phyloP scores from a whole-genome alignment of 441 rosid genomes.

The Codiaeum variegatum region DNA sequence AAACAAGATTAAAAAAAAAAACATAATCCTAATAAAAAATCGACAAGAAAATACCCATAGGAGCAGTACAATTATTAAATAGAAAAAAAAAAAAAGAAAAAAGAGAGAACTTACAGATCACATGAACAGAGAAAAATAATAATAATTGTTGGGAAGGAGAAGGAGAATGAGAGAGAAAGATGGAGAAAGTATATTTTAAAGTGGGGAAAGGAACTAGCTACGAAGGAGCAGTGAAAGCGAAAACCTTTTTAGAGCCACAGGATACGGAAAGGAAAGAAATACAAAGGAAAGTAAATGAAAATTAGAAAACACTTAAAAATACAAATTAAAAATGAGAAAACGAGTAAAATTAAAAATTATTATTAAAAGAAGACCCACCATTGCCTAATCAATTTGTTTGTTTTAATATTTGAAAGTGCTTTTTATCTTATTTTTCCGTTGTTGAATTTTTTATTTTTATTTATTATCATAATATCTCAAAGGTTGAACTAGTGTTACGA shows the following conservation, averaged over 20 bases:
- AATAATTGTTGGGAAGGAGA: slow-evolving; percentile 8
- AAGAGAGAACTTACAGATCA: slow-evolving; percentile 47
- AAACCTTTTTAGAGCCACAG: slow-evolving; percentile 32
- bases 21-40: neutral
- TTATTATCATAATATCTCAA: neutral
- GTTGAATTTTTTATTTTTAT: neutral
- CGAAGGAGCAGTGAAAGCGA: slow-evolving; percentile 38
- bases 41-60: neutral
- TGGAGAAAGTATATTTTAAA: slow-evolving; percentile 8
- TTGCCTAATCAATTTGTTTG: neutral
- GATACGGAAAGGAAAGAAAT: neutral
- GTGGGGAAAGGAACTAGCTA: slow-evolving; percentile 16
- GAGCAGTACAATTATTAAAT: neutral
- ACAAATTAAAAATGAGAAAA: neutral
- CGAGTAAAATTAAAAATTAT: neutral
- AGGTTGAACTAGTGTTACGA: too few relatives aligned
- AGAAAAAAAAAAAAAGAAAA: neutral
- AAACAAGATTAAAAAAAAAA: neutral
- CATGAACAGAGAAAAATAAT: slow-evolving; percentile 28
- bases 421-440: neutral
- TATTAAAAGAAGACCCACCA: slow-evolving; percentile 7
- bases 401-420: neutral
- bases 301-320: too few relatives aligned
- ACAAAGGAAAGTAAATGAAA: neutral
- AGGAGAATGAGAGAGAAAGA: slow-evolving; percentile 10